A percentile compares a stretch with the other conserved stretches of the same genome.
These are phyloP conservation scores for Bocquillonia castaneifolia DNA, from an alignment of 441 rosid genomes.

Conservation along the genomic window DNA sequence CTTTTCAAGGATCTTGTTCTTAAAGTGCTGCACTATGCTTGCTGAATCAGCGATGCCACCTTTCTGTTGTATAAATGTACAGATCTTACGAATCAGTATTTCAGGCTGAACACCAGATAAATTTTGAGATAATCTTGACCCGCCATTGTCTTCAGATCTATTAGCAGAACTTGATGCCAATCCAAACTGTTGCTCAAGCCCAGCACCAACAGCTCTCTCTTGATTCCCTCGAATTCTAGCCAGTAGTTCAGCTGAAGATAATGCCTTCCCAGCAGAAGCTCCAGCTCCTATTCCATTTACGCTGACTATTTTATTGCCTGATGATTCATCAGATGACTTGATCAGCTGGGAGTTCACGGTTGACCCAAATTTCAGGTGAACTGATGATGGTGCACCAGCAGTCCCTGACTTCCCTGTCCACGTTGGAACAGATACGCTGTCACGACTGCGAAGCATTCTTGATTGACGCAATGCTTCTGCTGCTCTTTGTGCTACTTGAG, in stretches of 20 bases:
- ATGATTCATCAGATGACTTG: slow-evolving; percentile 35
- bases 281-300: slow-evolving; percentile 59
- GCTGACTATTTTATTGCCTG: slow-evolving; percentile 33
- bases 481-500: slow-evolving; percentile 83
- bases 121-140: slow-evolving; percentile 34
- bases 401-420: slow-evolving; percentile 94
- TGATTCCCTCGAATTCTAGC: slow-evolving; percentile 71
- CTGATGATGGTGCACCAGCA: slow-evolving; percentile 84
- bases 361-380: slow-evolving; percentile 68
- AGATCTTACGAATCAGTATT: slow-evolving; percentile 66
- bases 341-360: slow-evolving; percentile 48
- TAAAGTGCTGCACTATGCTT: slow-evolving; percentile 74
- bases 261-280: slow-evolving; percentile 72
- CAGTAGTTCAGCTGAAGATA: slow-evolving; percentile 77
- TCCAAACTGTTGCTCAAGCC: slow-evolving; percentile 40
- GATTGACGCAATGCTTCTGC: slow-evolving; percentile 91
- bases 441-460: slow-evolving; percentile 71
- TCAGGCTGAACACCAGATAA: slow-evolving; percentile 60
- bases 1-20: slow-evolving; percentile 51
- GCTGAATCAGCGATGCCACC: slow-evolving; percentile 66
- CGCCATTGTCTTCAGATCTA: slow-evolving; percentile 25
- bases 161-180: slow-evolving; percentile 34
- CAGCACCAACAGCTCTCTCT: slow-evolving; percentile 66
- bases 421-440: slow-evolving; percentile 73
- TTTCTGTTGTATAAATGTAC: slow-evolving; percentile 73